Evolutionary conservation across 768 basidiomycete genomes (phyloP).

Genomic region (Calvatia gigantea): DNA sequence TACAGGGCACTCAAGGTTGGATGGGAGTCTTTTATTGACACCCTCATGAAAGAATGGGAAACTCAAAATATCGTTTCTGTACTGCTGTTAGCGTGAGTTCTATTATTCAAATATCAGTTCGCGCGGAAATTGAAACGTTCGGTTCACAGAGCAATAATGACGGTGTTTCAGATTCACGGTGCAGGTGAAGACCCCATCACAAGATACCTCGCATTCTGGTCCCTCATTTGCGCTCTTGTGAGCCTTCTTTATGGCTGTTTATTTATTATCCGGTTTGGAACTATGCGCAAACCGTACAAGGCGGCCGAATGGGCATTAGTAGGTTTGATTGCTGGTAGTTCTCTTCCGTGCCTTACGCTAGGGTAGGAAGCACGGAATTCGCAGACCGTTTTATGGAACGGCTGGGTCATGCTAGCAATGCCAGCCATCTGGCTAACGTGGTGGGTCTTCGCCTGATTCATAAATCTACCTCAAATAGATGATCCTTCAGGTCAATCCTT

Average conservation of each 20-base stretch:
- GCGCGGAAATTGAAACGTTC: neutral
- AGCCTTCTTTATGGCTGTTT: constrained; percentile 10
- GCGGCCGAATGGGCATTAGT: constrained; percentile 62
- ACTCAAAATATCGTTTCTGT: constrained; percentile 27
- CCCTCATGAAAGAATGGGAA: constrained; percentile 26
- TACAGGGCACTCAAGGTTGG: constrained; percentile 18
- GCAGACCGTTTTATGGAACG: constrained; percentile 44
- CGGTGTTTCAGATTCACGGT: constrained; percentile 26
- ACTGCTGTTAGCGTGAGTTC: constrained; percentile 16
- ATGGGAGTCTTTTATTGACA: constrained; percentile 28
- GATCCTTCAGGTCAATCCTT: neutral
- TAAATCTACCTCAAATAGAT: too few species aligned
- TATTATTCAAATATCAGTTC: neutral
- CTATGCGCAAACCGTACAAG: constrained; percentile 38
- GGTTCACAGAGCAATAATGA: constrained; percentile 23
- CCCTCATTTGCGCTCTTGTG: constrained; percentile 31
- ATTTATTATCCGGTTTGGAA: constrained; percentile 11
- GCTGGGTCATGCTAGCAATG: constrained; percentile 63
- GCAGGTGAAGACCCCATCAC: constrained; percentile 48
- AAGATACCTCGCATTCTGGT: constrained; percentile 50
- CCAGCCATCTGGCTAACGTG: constrained; percentile 62
- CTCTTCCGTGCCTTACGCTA: neutral
- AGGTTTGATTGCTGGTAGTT: neutral
- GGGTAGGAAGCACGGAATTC: constrained; percentile 45
- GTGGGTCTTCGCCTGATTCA: constrained; percentile 20